These are phyloP conservation scores for Microdochium paspali DNA, from an alignment of 2,329 filamentous ascomycete genomes.

Conservation along the genomic window DNA sequence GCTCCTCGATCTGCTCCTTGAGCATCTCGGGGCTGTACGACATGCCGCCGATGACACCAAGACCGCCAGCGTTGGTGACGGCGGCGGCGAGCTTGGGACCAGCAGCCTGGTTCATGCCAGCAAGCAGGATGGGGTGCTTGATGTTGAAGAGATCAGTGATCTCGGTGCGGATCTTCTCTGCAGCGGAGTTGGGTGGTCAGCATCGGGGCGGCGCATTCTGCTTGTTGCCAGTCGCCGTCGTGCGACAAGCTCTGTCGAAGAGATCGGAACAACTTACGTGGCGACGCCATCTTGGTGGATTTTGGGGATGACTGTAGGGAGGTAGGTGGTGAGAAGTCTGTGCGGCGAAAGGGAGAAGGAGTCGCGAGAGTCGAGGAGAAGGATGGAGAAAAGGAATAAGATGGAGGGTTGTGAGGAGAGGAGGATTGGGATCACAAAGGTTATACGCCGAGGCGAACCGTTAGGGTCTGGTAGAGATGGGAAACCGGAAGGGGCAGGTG, in stretches of 20 bases:
- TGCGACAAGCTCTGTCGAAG: slow-evolving; percentile 1
- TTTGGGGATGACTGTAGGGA: neutral
- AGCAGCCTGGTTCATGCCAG: slow-evolving; percentile 96
- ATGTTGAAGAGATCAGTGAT: slow-evolving; percentile 93
- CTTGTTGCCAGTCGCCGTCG: slow-evolving; percentile 6
- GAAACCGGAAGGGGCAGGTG: neutral
- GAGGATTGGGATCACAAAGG: neutral
- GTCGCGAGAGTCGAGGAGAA: slow-evolving; percentile 4
- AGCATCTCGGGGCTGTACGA: slow-evolving; percentile 96
- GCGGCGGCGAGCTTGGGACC: slow-evolving; percentile 90
- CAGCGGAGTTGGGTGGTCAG: neutral
- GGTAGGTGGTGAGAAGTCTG: neutral
- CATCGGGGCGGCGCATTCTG: slow-evolving; percentile 9
- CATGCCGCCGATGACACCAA: slow-evolving; percentile 89
- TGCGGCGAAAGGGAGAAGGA: neutral
- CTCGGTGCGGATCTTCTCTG: slow-evolving; percentile 81
- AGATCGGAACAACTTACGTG: slow-evolving; percentile 14
- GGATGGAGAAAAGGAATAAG: neutral
- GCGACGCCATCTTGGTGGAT: slow-evolving; percentile 20
- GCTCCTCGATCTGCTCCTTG: slow-evolving; percentile 80
- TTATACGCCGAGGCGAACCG: neutral
- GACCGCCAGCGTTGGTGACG: slow-evolving; percentile 88
- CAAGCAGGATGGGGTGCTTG: slow-evolving; percentile 86
- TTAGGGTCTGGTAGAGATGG: neutral
- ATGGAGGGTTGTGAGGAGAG: neutral